Percentiles rank a stretch among this genome's conserved stretches.
phyloP scores from a whole-genome alignment of 176 grass and related monocot genomes.

The Oryza rufipogon region DNA sequence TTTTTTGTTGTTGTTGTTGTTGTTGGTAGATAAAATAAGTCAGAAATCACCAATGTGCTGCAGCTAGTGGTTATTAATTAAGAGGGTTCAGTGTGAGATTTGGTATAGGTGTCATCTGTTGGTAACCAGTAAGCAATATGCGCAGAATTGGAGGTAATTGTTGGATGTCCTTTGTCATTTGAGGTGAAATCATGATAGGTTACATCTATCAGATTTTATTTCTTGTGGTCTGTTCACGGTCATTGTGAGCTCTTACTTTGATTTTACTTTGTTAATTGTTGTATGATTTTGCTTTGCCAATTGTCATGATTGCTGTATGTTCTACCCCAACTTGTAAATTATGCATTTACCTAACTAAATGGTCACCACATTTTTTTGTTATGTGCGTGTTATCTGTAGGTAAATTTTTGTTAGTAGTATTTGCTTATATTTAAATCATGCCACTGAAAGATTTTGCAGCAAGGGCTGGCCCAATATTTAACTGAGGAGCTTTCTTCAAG shows the following conservation, averaged over 20 bases:
- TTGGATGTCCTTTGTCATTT: background rate
- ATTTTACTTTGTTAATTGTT: background rate
- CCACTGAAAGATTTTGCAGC: background rate
- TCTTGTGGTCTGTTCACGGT: background rate
- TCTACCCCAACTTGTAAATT: background rate
- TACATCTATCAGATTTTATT: background rate
- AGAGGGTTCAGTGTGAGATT: constrained; percentile 1
- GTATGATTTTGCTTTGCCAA: background rate
- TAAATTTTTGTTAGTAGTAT: background rate
- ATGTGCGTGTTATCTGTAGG: background rate
- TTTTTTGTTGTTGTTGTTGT: too few species aligned
- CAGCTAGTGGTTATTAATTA: background rate
- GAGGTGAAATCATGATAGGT: background rate
- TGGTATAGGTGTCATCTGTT: background rate
- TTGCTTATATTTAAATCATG: background rate
- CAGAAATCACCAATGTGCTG: background rate
- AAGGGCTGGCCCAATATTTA: background rate
- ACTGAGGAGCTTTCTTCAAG: background rate
- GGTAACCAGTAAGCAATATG: background rate
- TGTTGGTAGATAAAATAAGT: background rate
- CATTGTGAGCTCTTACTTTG: background rate
- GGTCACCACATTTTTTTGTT: background rate
- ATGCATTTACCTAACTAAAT: background rate
- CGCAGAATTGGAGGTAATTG: background rate
- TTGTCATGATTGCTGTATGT: background rate